phyloP scores from a whole-genome alignment of 176 grass and related monocot species.

The Neostapfia colusana region DNA sequence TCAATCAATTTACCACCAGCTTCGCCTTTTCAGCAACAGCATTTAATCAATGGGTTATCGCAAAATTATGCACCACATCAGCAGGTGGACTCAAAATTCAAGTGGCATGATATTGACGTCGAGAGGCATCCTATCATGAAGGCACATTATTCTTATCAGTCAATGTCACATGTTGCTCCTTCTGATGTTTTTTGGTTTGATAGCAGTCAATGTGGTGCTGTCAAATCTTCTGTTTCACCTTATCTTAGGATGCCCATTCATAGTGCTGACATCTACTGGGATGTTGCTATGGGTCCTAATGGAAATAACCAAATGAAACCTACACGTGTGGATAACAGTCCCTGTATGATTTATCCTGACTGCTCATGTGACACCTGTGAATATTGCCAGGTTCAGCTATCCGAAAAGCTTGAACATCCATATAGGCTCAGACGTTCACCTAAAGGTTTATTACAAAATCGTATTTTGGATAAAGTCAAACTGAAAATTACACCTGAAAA shows the following conservation, averaged over 20 bases:
- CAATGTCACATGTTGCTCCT: constrained; percentile 29
- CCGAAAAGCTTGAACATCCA: constrained; percentile 35
- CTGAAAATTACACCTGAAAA: constrained; percentile 28
- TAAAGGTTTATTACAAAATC: constrained; percentile 16
- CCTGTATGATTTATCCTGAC: constrained; percentile 32
- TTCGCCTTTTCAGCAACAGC: constrained; percentile 32
- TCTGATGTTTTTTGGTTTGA: constrained; percentile 32
- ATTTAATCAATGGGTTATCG: constrained; percentile 1
- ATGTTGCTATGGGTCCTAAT: constrained; percentile 10
- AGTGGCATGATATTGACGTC: constrained; percentile 33
- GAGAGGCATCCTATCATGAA: constrained; percentile 33
- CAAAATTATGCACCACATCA: constrained; percentile 26
- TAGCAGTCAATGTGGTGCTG: constrained; percentile 17
- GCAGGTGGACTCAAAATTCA: constrained; percentile 33
- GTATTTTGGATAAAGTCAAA: constrained; percentile 9
- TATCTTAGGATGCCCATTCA: constrained; percentile 3
- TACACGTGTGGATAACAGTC: constrained; percentile 23
- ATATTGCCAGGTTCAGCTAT: constrained; percentile 34
- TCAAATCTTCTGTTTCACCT: constrained; percentile 19
- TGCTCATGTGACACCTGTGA: constrained; percentile 35
- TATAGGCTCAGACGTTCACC: not conserved
- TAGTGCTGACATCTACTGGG: constrained; percentile 22
- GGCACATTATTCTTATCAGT: constrained; percentile 33
- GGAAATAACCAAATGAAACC: constrained; percentile 30
- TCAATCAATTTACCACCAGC: constrained; percentile 2